Conservation (phyloP, 768 basidiomycete genomes). For the Cantharellus cinnabarinus region DNA sequence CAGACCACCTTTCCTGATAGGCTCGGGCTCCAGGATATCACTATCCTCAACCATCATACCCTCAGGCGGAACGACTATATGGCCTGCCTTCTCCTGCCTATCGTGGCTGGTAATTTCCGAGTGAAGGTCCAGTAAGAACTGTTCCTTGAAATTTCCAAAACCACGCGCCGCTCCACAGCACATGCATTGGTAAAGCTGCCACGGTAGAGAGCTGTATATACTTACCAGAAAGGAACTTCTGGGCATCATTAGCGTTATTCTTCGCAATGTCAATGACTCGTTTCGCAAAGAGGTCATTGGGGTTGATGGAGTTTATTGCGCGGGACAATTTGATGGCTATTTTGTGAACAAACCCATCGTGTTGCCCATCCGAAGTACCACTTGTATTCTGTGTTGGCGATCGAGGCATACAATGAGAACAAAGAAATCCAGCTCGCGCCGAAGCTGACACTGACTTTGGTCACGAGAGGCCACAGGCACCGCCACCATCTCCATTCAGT, state of each 20-base stretch:
- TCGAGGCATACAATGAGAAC: too few relatives aligned
- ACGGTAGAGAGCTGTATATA: conserved; percentile 2
- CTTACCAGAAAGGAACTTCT: conserved; percentile 50
- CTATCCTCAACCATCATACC: conserved; percentile 62
- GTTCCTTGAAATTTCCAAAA: conserved; percentile 74
- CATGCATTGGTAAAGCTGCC: neutral
- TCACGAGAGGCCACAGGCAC: too few relatives aligned
- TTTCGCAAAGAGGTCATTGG: conserved; percentile 64
- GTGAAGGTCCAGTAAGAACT: conserved; percentile 60
- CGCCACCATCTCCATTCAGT: too few relatives aligned
- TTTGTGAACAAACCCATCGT: conserved; percentile 33
- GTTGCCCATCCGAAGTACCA: neutral
- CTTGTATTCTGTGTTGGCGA: too few relatives aligned
- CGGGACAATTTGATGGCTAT: conserved; percentile 64
- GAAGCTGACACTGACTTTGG: too few relatives aligned
- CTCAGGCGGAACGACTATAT: conserved; percentile 23
- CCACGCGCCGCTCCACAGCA: conserved; percentile 37
- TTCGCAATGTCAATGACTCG: conserved; percentile 66
- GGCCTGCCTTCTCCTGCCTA: conserved; percentile 38
- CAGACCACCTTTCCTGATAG: conserved; percentile 56
- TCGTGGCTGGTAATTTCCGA: conserved; percentile 55
- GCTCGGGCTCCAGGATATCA: conserved; percentile 70
- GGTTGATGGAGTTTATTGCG: conserved; percentile 57
- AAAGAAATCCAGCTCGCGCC: too few relatives aligned
- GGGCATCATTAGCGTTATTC: conserved; percentile 28